Evolutionary conservation across 2,329 filamentous ascomycete genomes (phyloP).

Genomic region (Mycosphaerelloides madeirae): DNA sequence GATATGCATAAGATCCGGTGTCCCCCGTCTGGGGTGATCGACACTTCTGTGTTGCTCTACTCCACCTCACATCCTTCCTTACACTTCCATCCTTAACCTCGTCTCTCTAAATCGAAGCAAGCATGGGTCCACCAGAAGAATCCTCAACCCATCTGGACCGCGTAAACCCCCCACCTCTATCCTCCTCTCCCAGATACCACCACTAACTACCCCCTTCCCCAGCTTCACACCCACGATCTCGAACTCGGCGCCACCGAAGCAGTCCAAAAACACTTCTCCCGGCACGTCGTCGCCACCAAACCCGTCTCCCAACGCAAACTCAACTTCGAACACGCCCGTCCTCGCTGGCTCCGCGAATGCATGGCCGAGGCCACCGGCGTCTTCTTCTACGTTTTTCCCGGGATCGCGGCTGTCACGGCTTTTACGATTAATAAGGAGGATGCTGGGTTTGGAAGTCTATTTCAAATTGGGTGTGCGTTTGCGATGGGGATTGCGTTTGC

Average conservation of each 20-base stretch:
- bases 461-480: constrained; percentile 54
- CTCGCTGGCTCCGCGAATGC: constrained; percentile 52
- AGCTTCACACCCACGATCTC: constrained; percentile 34
- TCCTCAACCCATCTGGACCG: constrained; percentile 10
- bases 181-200: too few species aligned
- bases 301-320: constrained; percentile 51
- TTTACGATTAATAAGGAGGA: constrained; percentile 47
- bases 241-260: constrained; percentile 54
- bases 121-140: too few species aligned
- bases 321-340: constrained; percentile 51
- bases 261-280: constrained; percentile 46
- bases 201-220: constrained; percentile 3
- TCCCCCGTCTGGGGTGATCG: too few species aligned
- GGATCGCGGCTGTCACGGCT: constrained; percentile 50
- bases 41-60: too few species aligned
- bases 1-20: too few species aligned
- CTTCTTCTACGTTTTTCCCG: constrained; percentile 46
- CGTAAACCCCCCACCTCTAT: too few species aligned
- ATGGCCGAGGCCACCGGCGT: constrained; percentile 54
- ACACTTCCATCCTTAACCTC: too few species aligned
- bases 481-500: constrained; percentile 56
- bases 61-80: too few species aligned
- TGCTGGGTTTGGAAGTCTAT: constrained; percentile 47
- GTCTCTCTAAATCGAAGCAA: neutral
- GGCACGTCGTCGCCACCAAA: constrained; percentile 48